Conservation (phyloP, 2,329 filamentous ascomycete species). For the Penicillium sp. region DNA sequence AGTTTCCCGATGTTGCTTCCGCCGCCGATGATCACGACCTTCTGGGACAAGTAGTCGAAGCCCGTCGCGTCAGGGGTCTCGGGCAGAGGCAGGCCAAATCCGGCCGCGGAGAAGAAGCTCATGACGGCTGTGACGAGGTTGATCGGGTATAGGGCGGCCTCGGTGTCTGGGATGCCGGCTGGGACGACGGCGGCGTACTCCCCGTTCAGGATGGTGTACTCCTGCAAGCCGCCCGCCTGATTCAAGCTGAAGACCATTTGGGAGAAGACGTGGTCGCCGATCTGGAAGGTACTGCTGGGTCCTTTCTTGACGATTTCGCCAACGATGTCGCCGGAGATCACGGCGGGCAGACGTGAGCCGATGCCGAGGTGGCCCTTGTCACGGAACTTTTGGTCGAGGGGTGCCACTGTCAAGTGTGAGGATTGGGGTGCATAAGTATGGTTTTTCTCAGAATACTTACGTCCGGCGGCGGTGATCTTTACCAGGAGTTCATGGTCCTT, state of each 20-base stretch:
- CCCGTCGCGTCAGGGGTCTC: not conserved
- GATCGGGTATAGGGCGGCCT: constrained; percentile 2
- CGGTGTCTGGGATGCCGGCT: not conserved
- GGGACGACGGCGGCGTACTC: constrained; percentile 2
- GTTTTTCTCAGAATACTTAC: not conserved
- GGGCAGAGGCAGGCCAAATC: not conserved
- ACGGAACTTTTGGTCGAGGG: constrained; percentile 5
- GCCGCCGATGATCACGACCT: constrained; percentile 27
- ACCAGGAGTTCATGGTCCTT: not conserved
- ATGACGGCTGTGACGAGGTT: constrained; percentile 2
- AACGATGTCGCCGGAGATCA: constrained; percentile 1
- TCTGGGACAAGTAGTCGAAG: constrained; percentile 18
- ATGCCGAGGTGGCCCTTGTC: constrained; percentile 1
- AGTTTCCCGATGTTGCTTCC: constrained; percentile 26
- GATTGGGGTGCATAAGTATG: not conserved
- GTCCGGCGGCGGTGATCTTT: constrained; percentile 2
- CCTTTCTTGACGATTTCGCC: constrained; percentile 1
- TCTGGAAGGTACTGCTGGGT: not conserved
- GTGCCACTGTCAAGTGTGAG: not conserved
- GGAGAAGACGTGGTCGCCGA: not conserved
- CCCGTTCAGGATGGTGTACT: constrained; percentile 3
- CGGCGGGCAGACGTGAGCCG: constrained; percentile 1
- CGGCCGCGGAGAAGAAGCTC: not conserved
- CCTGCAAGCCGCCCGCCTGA: not conserved
- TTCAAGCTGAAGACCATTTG: not conserved